Evolutionary conservation across 495 filamentous ascomycete species (phyloP).

Genomic region (Penicillium paradoxum): DNA sequence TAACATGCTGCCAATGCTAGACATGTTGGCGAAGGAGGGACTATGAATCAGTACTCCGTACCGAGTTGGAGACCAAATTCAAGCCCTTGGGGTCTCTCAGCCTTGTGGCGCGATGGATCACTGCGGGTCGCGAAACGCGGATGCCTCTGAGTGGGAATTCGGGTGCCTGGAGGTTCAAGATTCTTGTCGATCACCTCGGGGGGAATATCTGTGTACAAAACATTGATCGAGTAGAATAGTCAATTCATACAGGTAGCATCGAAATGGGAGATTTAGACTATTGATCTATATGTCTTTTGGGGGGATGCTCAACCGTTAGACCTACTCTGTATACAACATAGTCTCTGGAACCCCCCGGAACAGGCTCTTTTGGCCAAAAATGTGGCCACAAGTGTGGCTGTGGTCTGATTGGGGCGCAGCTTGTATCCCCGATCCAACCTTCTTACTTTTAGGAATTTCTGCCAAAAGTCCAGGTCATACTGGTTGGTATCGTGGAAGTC

Average conservation of each 20-base stretch:
- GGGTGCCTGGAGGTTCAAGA: slow-evolving; percentile 13
- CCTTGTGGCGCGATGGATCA: background rate
- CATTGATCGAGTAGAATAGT: too few species aligned
- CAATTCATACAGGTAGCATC: too few species aligned
- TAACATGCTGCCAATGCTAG: background rate
- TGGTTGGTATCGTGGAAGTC: background rate
- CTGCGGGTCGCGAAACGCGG: background rate
- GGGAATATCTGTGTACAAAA: too few species aligned
- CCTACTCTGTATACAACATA: too few species aligned
- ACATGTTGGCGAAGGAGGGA: slow-evolving; percentile 14
- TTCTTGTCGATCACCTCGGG: too few species aligned
- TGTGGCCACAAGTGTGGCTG: slow-evolving; percentile 3
- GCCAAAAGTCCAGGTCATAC: background rate
- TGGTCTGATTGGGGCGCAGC: slow-evolving; percentile 10
- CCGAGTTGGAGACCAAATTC: background rate
- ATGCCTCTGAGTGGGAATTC: slow-evolving; percentile 6
- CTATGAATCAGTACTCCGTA: background rate
- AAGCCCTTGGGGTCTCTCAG: background rate
- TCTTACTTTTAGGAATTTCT: background rate
- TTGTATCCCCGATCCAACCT: background rate
- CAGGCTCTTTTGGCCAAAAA: background rate
- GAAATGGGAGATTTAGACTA: too few species aligned
- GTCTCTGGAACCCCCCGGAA: background rate
- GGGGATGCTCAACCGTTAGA: too few species aligned
- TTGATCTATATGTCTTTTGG: too few species aligned